A percentile compares a stretch with the other conserved stretches of the same genome.
Evolutionary conservation across 306 rosid species (phyloP).

Genomic region (Purshia tridentata): DNA sequence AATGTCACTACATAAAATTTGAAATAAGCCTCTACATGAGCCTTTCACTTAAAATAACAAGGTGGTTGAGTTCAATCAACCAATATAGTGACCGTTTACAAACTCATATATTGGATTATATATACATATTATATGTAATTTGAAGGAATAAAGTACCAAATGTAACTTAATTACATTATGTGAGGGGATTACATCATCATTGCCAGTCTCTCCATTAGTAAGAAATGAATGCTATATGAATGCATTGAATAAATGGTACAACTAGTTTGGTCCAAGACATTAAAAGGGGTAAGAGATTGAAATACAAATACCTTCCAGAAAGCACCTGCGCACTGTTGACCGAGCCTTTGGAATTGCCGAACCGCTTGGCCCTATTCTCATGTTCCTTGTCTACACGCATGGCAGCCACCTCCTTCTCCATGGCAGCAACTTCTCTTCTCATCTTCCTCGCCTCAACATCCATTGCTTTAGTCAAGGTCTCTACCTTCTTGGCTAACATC

Average conservation of each 20-base stretch:
- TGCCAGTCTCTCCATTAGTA: not conserved
- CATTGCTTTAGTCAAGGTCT: constrained; percentile 97
- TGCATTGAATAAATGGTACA: constrained; percentile 14
- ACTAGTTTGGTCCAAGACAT: constrained; percentile 1
- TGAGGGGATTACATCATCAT: not conserved
- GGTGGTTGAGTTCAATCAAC: not conserved
- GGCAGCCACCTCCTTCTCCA: constrained; percentile 99
- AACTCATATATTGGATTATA: not conserved
- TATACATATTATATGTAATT: not conserved
- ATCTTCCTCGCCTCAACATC: constrained; percentile 99
- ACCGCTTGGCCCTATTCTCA: constrained; percentile 82
- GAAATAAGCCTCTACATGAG: not conserved
- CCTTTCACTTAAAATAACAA: not conserved
- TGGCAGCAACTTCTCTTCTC: constrained; percentile 96
- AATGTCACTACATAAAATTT: not conserved
- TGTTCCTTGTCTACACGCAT: constrained; percentile 97
- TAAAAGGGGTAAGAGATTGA: constrained; percentile 10
- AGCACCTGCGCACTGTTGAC: constrained; percentile 77
- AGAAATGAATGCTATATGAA: constrained; percentile 16
- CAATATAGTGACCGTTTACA: not conserved
- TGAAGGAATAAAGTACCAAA: not conserved
- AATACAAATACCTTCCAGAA: constrained; percentile 73
- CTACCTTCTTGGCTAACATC: constrained; percentile 99
- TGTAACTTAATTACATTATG: not conserved
- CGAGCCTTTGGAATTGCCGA: constrained; percentile 62